Evolutionary conservation across 345 rosid genomes (phyloP).

Genomic region (Eucalyptus camaldulensis): DNA sequence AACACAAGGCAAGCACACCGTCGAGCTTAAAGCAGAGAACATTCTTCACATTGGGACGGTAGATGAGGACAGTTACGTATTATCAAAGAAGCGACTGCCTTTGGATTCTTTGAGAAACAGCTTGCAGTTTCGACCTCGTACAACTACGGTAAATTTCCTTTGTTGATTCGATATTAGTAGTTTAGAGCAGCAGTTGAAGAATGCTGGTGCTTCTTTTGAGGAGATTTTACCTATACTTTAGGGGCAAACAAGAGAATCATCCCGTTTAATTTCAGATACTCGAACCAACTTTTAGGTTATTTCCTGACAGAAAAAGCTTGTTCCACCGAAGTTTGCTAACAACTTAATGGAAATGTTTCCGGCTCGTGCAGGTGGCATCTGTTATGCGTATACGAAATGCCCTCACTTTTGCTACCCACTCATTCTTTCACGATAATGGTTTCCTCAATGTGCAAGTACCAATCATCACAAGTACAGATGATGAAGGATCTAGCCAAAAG

Average conservation of each 20-base stretch:
- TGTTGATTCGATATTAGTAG: not conserved
- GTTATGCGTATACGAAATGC: constrained; percentile 60
- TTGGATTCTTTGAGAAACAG: constrained; percentile 48
- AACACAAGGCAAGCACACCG: constrained; percentile 10
- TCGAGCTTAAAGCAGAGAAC: constrained; percentile 56
- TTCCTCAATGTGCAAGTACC: constrained; percentile 75
- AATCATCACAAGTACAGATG: constrained; percentile 54
- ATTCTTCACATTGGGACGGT: constrained; percentile 74
- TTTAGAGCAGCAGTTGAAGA: not conserved
- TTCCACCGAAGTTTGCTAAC: not conserved
- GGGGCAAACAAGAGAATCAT: not conserved
- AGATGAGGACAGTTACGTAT: constrained; percentile 41
- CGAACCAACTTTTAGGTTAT: not conserved
- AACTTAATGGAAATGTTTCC: not conserved
- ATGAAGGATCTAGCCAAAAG: constrained; percentile 47
- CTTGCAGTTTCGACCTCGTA: constrained; percentile 78
- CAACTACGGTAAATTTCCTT: constrained; percentile 46
- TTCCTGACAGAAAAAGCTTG: not conserved
- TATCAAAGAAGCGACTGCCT: constrained; percentile 64
- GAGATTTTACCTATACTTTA: not conserved
- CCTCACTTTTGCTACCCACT: constrained; percentile 49
- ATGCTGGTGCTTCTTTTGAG: not conserved
- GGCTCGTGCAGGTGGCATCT: constrained; percentile 53
- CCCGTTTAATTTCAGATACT: not conserved
- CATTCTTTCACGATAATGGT: constrained; percentile 57